Percentiles rank a stretch among this genome's conserved stretches.
These are phyloP conservation scores for Talaromyces sp. DNA, from an alignment of 2,329 filamentous ascomycete genomes.

Conservation along the genomic window DNA sequence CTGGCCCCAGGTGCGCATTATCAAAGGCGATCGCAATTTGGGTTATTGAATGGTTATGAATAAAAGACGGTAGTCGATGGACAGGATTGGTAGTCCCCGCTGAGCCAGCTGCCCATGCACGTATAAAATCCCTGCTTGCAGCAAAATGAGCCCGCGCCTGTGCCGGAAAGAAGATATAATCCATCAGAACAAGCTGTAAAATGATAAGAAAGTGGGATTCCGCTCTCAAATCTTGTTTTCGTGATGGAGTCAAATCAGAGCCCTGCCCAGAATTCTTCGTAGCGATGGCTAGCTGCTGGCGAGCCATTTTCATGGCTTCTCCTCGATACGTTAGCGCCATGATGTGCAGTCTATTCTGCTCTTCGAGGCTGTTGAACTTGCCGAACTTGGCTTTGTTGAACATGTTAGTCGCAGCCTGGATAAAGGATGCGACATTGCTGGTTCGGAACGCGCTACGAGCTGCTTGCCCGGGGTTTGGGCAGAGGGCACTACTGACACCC, in stretches of 20 bases:
- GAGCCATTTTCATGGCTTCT: slow-evolving; percentile 14
- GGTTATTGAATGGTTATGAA: slow-evolving; percentile 8
- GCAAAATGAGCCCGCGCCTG: slow-evolving; percentile 13
- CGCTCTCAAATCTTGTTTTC: background rate
- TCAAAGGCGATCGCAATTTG: slow-evolving; percentile 11
- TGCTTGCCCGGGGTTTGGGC: slow-evolving; percentile 10
- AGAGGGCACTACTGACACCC: slow-evolving; percentile 11
- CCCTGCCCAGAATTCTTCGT: background rate
- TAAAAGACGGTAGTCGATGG: slow-evolving; percentile 2
- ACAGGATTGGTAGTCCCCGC: background rate
- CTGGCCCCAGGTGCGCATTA: background rate
- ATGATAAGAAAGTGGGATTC: slow-evolving; percentile 9
- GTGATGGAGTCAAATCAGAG: background rate
- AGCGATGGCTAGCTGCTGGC: slow-evolving; percentile 1
- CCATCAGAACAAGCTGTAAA: slow-evolving; percentile 14
- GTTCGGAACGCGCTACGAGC: slow-evolving; percentile 7
- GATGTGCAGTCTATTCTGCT: slow-evolving; percentile 11
- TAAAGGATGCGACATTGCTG: background rate
- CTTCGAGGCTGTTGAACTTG: slow-evolving; percentile 6
- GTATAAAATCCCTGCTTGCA: slow-evolving; percentile 10
- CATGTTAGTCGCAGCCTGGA: background rate
- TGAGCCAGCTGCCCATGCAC: background rate
- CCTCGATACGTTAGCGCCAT: slow-evolving; percentile 12
- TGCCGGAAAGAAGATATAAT: slow-evolving; percentile 10
- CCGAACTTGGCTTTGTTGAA: background rate